Base-by-base conservation (phyloP, 139 green algal genomes). In the Bryopsis sp. region DNA sequence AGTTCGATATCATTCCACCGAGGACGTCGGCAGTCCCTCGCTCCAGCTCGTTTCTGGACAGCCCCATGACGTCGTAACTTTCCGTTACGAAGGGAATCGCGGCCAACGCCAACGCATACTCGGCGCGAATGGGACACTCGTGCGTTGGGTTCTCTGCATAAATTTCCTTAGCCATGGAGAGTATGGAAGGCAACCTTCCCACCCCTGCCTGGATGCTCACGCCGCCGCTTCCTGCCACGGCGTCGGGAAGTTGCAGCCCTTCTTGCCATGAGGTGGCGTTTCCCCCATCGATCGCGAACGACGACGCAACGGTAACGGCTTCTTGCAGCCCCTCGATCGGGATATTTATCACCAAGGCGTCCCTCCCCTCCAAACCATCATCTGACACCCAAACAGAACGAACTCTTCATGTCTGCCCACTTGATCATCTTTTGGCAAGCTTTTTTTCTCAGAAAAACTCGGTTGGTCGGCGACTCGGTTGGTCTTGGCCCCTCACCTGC, bases 221-320 rank as follows among this genome's bases (percentile, higher is more conserved):
- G 1, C 28, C 34, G 47, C 65, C 71, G 28, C 34, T 71, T 5
- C 75, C 75, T n/a, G 75, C 70, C 1, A 62, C 32, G 22, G 66
- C 75, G 26, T 37, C 58, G 28, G 75, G 75, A 6, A 81, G 71
- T 7, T 47, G 65, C 31, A 81, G 37, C 32, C 67, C 71, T 68
- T 77, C 75, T 33, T 8, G 8, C 8, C 35, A 29, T 8, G 32
- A 19, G 4, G 4, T 24, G 19, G 37, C 24, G 22, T 28, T 11
- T 8, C 6, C 15, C 11, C 47, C 63, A 2, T 48, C 22, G 29
- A 77, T 28, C 3, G 57, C 65, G 33, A 77, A 48, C 32, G 59
- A 72, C 43, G 64, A 64, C 19, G 35, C 72, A 34, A 77, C n/a
- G 1, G 43, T 39, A 32, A 77, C 72, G 1, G 38, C 29, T 8